These are phyloP conservation scores for Aspergillus caelatus DNA, from an alignment of 2,329 filamentous ascomycete species.

Conservation along the genomic window DNA sequence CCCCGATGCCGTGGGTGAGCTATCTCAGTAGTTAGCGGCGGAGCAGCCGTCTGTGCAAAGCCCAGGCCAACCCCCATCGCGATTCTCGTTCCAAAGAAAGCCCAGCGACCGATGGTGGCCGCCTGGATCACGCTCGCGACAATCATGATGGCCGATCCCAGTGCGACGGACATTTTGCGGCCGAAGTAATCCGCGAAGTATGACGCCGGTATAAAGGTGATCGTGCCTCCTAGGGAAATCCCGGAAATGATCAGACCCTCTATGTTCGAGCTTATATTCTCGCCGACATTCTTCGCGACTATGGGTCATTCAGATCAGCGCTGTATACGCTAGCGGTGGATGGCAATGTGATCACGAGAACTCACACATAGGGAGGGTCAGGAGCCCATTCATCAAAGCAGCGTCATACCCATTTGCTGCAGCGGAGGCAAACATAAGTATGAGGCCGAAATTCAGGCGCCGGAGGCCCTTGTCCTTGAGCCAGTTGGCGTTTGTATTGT, in stretches of 20 bases:
- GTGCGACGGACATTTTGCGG: not conserved
- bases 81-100: not conserved
- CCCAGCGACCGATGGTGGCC: not conserved
- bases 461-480: not conserved
- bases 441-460: not conserved
- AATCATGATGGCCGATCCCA: not conserved
- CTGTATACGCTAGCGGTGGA: not conserved
- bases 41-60: not conserved
- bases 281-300: not conserved
- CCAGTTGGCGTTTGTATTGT: not conserved
- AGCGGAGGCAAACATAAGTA: not conserved
- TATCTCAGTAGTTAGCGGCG: not conserved
- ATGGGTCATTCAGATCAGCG: not conserved
- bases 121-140: not conserved
- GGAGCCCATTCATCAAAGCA: not conserved
- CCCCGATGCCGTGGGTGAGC: not conserved
- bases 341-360: not conserved
- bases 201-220: not conserved
- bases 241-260: not conserved
- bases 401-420: not conserved
- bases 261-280: not conserved
- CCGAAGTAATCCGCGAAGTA: not conserved
- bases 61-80: not conserved
- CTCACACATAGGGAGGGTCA: not conserved
- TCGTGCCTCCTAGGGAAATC: not conserved